Percentiles rank a stretch among this genome's conserved stretches.
Conservation (phyloP, 2,329 filamentous ascomycete genomes). For the Penicillium sumatraense region DNA sequence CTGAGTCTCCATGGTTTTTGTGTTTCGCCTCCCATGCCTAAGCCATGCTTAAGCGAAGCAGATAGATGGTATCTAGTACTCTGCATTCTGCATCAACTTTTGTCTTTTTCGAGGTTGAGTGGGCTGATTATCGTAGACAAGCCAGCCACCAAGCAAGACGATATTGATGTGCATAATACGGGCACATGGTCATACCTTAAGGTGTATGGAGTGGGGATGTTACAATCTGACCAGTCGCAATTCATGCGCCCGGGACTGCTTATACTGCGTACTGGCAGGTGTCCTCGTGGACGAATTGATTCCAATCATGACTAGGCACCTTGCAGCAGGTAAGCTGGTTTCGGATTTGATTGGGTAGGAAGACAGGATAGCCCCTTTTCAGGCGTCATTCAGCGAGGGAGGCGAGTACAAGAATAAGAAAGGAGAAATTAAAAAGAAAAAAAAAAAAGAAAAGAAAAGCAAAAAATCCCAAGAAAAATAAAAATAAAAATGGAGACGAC, state of each 20-base stretch:
- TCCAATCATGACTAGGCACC: slow-evolving; percentile 30
- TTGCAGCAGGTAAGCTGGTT: slow-evolving; percentile 22
- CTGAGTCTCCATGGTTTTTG: not conserved
- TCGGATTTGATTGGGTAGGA: slow-evolving; percentile 19
- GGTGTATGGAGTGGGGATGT: slow-evolving; percentile 9
- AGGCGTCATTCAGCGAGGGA: slow-evolving; percentile 3
- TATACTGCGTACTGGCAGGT: slow-evolving; percentile 1
- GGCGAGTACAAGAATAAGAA: not conserved
- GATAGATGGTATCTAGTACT: not conserved
- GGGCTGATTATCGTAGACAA: not conserved
- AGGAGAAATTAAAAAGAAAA: not conserved
- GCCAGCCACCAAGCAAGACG: slow-evolving; percentile 7
- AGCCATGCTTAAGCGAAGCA: not conserved
- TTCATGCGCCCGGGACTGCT: not conserved
- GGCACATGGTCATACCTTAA: slow-evolving; percentile 8
- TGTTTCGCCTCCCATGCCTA: not conserved
- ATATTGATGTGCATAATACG: slow-evolving; percentile 15
- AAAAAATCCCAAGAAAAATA: not conserved
- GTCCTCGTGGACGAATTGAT: slow-evolving; percentile 23
- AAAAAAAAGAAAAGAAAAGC: not conserved
- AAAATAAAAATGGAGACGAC: slow-evolving; percentile 1
- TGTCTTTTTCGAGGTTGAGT: not conserved
- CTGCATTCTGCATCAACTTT: not conserved
- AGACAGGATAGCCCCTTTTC: slow-evolving; percentile 5
- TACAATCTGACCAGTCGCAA: slow-evolving; percentile 13